These are phyloP conservation scores for Quercus parvula DNA, from an alignment of 306 rosid genomes.

Conservation along the genomic window DNA sequence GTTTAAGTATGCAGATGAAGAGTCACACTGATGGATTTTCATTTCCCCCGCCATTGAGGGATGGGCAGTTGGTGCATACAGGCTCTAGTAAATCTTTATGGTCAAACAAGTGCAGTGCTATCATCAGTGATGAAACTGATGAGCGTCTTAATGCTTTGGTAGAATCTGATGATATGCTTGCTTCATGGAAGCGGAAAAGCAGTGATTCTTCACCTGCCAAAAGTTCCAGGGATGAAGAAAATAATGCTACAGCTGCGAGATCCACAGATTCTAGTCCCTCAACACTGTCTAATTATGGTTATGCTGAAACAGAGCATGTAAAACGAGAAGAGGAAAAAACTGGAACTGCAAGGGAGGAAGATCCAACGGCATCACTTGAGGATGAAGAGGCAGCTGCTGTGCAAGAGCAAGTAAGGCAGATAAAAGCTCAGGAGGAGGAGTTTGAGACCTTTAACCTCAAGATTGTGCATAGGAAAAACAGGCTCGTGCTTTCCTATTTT, in stretches of 20 bases:
- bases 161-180: slow-evolving; percentile 57
- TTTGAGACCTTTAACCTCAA: slow-evolving; percentile 95
- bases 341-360: slow-evolving; percentile 67
- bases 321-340: slow-evolving; percentile 68
- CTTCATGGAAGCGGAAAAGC: slow-evolving; percentile 71
- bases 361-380: slow-evolving; percentile 68
- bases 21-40: slow-evolving; percentile 65
- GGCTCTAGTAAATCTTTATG: slow-evolving; percentile 59
- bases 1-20: slow-evolving; percentile 42
- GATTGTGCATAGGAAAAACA: slow-evolving; percentile 98
- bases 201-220: slow-evolving; percentile 75
- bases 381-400: slow-evolving; percentile 98
- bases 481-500: slow-evolving; percentile 42
- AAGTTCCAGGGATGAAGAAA: slow-evolving; percentile 74
- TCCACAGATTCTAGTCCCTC: slow-evolving; percentile 74
- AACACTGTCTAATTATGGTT: slow-evolving; percentile 73
- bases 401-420: slow-evolving; percentile 98
- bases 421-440: slow-evolving; percentile 94
- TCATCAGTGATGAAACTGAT: slow-evolving; percentile 49
- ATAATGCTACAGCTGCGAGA: slow-evolving; percentile 50
- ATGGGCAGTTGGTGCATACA: slow-evolving; percentile 49
- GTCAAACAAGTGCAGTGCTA: slow-evolving; percentile 52
- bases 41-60: slow-evolving; percentile 71
- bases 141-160: slow-evolving; percentile 49
- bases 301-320: slow-evolving; percentile 65